Base-by-base conservation (phyloP, 441 rosid species). In the Aquilaria agallochum region DNA sequence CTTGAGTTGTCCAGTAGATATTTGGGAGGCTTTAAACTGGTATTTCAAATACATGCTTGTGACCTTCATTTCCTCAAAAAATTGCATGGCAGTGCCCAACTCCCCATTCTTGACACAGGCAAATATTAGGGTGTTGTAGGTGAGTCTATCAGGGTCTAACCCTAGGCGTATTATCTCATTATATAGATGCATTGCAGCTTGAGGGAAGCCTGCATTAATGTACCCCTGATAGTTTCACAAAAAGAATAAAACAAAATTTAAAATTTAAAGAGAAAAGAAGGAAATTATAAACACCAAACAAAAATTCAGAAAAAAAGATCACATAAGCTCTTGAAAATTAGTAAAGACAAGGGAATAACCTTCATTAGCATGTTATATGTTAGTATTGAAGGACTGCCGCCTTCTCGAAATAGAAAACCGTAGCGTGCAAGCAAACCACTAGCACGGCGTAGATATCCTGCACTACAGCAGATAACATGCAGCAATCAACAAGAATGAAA, bases 381-480 rank as follows among this genome's bases (percentile, higher is more conserved):
- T 60, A 73, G 76, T 59, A 83, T 53, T 7, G 89, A 75, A 44
- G 86, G 76, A 60, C 65, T 78, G 42, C 91, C 84, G 10, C 79
- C 80, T 69, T 87, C 80, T 49, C 68, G 62, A 63, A 89, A 79
- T 62, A 87, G 63, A 72, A 72, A 68, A 30, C 83, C 88, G 74
- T 78, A 83, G 57, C 87, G 79, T 44, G 93, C 91, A 69, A 89
- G 89, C 72, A 84, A 78, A 74, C 93, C 96, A 83, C 80, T 85
- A 63, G 88, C 89, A 64, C 87, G 84, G 70, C 88, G 89, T 69
- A 84, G 64, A 83, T 89, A 91, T 81, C 96, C 91, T 83, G 85
- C 86, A 80, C 91, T 84, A 83, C 76, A 80, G 75, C 81, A 78
- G 73, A 31, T 63, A 72, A 73, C 56, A 40, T 32, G 58, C 34